phyloP scores from a whole-genome alignment of 176 grass and related monocot genomes.

The maize (Zea mays) region DNA sequence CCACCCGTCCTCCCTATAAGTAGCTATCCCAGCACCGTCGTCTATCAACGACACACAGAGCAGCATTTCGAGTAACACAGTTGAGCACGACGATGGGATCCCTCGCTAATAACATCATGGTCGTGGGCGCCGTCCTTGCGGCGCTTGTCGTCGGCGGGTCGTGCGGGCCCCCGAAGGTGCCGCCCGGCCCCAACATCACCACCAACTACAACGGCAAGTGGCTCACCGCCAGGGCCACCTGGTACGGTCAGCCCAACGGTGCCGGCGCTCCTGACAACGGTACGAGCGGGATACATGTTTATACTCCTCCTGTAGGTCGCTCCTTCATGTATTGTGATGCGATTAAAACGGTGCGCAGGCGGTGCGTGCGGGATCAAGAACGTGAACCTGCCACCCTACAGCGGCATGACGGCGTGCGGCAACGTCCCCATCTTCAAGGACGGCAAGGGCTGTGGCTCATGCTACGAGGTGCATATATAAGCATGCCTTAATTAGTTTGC shows the following conservation, averaged over 20 bases:
- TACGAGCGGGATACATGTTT: background rate
- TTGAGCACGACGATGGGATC: background rate
- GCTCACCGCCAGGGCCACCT: conserved; percentile 55
- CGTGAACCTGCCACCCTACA: conserved; percentile 28
- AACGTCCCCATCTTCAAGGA: conserved; percentile 22
- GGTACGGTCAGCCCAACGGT: conserved; percentile 70
- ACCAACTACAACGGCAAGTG: conserved; percentile 40
- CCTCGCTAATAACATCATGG: background rate
- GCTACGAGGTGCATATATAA: conserved; percentile 44
- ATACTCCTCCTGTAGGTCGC: no score
- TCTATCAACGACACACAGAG: no score
- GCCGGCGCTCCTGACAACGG: conserved; percentile 59
- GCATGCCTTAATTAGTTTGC: no score
- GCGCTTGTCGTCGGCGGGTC: background rate
- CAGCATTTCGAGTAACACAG: no score
- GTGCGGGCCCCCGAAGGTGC: background rate
- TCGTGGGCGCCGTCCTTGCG: background rate
- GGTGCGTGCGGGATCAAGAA: conserved; percentile 41
- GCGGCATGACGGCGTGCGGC: conserved; percentile 15
- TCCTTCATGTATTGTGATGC: no score
- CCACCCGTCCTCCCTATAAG: background rate
- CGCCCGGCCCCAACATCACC: background rate
- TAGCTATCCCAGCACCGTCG: background rate
- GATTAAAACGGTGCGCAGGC: background rate
- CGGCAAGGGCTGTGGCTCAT: conserved; percentile 57